Base-by-base conservation (phyloP, 2,329 filamentous ascomycete genomes). In the Volutella citrinella region DNA sequence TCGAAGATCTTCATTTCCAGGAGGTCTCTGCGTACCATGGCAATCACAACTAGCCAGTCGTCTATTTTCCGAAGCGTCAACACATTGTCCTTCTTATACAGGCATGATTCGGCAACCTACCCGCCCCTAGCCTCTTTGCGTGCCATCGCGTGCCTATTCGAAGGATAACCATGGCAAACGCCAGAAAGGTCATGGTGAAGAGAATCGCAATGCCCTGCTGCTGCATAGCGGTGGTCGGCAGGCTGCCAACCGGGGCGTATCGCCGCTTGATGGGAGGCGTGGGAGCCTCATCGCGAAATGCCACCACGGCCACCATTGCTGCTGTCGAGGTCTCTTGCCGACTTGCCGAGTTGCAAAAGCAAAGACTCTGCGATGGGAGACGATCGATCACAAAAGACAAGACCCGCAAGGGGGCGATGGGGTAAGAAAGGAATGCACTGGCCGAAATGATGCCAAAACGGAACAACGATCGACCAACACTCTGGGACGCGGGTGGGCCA, bases 181-280 rank as follows among this genome's bases (percentile, higher is more conserved):
- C 39, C 10, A 50, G 40, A 21, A 36, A 34, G 1, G 37, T 41
- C 35, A 48, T 35, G 5, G 46, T 16, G 11, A 48, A 48, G 18
- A 49, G 40, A 13, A 50, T 46, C 15, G 39, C 46, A 10, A 43
- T 27, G 21, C 32, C 47, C 11, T 32, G 30, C 15, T 49, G 47
- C 30, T 50, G 47, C 0, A 43, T 29, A 3, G 34, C 10, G 9
- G 46, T 50, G 14, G 46, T 47, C 1, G 43, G 32, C 13, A 49
- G 16, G 10, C 46, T 15, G 4, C 29, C 33, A 13, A 40, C 21
- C 13, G 45, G 43, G 9, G 38, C 22, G 22, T 43, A 49, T 6
- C 35, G 42, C 18, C 31, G 16, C 25, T 24, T 24, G 22, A 49
- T 17, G 27, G 28, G 23, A 7, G 22, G 29, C 23, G 27, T 27